A percentile compares a stretch with the other conserved stretches of the same genome.
phyloP scores from a whole-genome alignment of 768 basidiomycete species.

The Pulveroboletus sp. region DNA sequence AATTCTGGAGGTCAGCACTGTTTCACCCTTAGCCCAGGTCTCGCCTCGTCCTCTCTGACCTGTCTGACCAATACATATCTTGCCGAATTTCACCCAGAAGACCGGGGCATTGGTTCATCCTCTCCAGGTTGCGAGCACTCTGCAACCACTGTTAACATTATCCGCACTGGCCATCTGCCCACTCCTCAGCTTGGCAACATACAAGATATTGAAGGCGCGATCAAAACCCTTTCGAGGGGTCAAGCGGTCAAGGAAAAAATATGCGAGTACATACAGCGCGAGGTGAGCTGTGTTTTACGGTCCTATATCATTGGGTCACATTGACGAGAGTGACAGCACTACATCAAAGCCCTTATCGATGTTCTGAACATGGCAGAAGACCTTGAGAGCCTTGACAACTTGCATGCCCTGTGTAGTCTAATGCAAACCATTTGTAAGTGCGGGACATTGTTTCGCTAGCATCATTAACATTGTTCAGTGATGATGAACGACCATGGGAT shows the following conservation, averaged over 20 bases:
- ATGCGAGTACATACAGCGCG: conserved; percentile 82
- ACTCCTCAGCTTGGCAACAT: conserved; percentile 73
- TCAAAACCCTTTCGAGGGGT: conserved; percentile 72
- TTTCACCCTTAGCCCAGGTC: conserved; percentile 18
- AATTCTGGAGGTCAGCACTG: conserved; percentile 50
- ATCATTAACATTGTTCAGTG: conserved; percentile 44
- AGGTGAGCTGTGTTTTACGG: conserved; percentile 46
- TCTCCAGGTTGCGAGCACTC: conserved; percentile 62
- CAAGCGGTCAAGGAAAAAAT: conserved; percentile 73
- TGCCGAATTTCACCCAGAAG: conserved; percentile 33
- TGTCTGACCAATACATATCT: conserved; percentile 16
- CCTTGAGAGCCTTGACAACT: conserved; percentile 81
- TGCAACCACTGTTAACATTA: conserved; percentile 57
- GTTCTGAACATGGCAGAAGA: conserved; percentile 90
- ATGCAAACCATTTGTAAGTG: conserved; percentile 91
- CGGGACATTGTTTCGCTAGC: not conserved
- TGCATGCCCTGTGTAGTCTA: conserved; percentile 86
- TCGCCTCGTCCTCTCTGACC: conserved; percentile 4
- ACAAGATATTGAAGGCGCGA: conserved; percentile 70
- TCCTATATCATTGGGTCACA: not conserved
- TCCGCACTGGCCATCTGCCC: conserved; percentile 71
- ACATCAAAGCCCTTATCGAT: conserved; percentile 80
- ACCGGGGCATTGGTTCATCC: conserved; percentile 47
- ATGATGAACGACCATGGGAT: conserved; percentile 92
- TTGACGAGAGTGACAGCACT: conserved; percentile 51